These are phyloP conservation scores for Exobasidium cylindrosporum DNA, from an alignment of 1,284 basidiomycete genomes.

Conservation along the genomic window DNA sequence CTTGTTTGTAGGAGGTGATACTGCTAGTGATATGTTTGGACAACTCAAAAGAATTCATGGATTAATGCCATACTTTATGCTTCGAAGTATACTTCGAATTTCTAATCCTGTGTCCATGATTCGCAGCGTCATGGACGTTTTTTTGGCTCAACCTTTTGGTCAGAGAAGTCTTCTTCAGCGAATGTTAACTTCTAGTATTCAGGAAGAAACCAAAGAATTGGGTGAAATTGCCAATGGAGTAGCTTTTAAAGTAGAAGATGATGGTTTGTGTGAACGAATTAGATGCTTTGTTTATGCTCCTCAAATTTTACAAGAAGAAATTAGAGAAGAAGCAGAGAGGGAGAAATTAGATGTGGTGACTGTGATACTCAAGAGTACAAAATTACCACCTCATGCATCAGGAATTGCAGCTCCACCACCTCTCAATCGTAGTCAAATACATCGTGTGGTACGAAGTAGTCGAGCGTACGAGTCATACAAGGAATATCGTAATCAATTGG, in stretches of 20 bases:
- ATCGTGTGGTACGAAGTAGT: constrained; percentile 45
- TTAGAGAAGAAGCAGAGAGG: constrained; percentile 56
- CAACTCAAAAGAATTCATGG: constrained; percentile 89
- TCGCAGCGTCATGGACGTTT: constrained; percentile 82
- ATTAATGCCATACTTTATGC: constrained; percentile 95
- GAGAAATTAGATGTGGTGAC: constrained; percentile 78
- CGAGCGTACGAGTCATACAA: constrained; percentile 50
- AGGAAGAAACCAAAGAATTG: constrained; percentile 80
- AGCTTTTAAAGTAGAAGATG: constrained; percentile 82
- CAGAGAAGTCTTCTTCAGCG: constrained; percentile 73
- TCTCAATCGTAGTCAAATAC: constrained; percentile 36
- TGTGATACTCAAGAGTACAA: constrained; percentile 71
- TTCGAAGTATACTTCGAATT: constrained; percentile 85
- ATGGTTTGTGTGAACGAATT: constrained; percentile 81
- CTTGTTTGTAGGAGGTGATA: constrained; percentile 87
- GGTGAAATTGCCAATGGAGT: constrained; percentile 82
- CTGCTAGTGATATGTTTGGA: constrained; percentile 82
- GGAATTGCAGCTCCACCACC: constrained; percentile 60
- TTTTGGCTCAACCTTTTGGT: constrained; percentile 96
- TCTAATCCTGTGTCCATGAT: constrained; percentile 98
- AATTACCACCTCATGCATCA: not conserved
- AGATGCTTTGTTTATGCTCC: constrained; percentile 80
- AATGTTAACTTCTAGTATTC: constrained; percentile 89
- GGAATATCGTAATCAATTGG: constrained; percentile 33
- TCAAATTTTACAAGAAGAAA: constrained; percentile 73